Conservation (phyloP, 1,284 basidiomycete genomes). For the Ceratobasidium papillatum region DNA sequence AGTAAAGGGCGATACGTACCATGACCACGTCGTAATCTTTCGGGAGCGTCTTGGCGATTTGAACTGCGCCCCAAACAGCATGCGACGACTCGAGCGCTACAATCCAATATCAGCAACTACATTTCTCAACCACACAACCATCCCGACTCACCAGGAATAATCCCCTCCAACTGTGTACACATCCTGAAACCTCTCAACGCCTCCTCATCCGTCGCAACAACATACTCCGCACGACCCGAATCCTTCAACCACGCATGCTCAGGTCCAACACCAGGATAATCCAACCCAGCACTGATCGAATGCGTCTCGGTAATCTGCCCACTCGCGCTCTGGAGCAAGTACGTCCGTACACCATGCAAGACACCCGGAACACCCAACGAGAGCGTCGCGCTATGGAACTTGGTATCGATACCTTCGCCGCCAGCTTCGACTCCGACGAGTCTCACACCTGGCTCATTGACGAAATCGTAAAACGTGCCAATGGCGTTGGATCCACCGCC, state of each 20-base stretch:
- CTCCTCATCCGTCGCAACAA: slow-evolving; percentile 92
- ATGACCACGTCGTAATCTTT: slow-evolving; percentile 91
- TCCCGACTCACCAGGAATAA: slow-evolving; percentile 85
- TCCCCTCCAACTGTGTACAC: slow-evolving; percentile 92
- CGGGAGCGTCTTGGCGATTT: slow-evolving; percentile 83
- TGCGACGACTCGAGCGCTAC: slow-evolving; percentile 93
- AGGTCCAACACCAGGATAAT: slow-evolving; percentile 94
- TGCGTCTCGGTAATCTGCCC: slow-evolving; percentile 98
- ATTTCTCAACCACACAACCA: not conserved
- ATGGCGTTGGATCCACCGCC: slow-evolving; percentile 98
- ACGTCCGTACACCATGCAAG: slow-evolving; percentile 94
- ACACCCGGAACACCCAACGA: slow-evolving; percentile 92
- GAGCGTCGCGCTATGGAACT: slow-evolving; percentile 91
- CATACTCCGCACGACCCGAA: slow-evolving; percentile 91
- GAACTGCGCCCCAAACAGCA: slow-evolving; percentile 91
- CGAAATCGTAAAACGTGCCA: slow-evolving; percentile 96
- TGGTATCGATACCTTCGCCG: slow-evolving; percentile 90
- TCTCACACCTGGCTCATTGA: slow-evolving; percentile 81
- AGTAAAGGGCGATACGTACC: slow-evolving; percentile 59
- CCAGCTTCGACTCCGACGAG: slow-evolving; percentile 96
- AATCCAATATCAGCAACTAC: not conserved
- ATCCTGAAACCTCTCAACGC: slow-evolving; percentile 92
- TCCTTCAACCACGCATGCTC: slow-evolving; percentile 98
- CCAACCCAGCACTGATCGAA: slow-evolving; percentile 94
- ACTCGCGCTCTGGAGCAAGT: slow-evolving; percentile 86